phyloP scores from a whole-genome alignment of 768 basidiomycete species.

The Panellus pusillus region DNA sequence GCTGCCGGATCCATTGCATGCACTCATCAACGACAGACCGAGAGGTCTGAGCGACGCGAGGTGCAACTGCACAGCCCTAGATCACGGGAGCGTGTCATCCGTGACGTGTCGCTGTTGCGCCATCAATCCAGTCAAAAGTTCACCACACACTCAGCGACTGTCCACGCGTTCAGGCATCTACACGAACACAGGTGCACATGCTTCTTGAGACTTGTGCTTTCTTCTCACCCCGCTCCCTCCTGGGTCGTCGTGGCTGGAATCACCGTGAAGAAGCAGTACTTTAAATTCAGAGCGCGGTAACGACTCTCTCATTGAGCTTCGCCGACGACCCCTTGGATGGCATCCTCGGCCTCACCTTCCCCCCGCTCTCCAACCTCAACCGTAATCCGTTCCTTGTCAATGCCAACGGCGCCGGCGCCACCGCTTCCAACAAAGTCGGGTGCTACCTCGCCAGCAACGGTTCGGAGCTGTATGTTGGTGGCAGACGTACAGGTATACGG shows the following conservation, averaged over 20 bases:
- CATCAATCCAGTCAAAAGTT: slow-evolving; percentile 25
- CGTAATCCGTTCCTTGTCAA: slow-evolving; percentile 41
- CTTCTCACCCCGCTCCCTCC: background rate
- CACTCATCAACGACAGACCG: no score
- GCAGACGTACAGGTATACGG: slow-evolving; percentile 45
- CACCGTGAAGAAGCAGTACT: slow-evolving; percentile 23
- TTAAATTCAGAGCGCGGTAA: slow-evolving; percentile 38
- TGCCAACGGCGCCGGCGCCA: slow-evolving; percentile 33
- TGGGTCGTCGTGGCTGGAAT: slow-evolving; percentile 17
- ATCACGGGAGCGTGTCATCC: no score
- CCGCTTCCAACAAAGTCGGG: slow-evolving; percentile 38
- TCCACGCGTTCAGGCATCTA: no score
- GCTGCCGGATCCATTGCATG: no score
- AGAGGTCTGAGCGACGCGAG: no score
- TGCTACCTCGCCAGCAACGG: slow-evolving; percentile 41
- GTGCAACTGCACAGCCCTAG: no score
- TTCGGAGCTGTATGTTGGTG: slow-evolving; percentile 54
- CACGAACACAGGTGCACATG: slow-evolving; percentile 38
- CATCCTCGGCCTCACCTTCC: slow-evolving; percentile 38
- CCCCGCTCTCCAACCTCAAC: slow-evolving; percentile 31
- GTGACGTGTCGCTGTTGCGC: no score
- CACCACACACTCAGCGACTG: no score
- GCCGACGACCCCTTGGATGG: slow-evolving; percentile 16
- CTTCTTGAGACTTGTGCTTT: slow-evolving; percentile 13
- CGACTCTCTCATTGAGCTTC: slow-evolving; percentile 31